Percentiles rank a stretch among this genome's conserved stretches.
Conservation (phyloP, 2,329 filamentous ascomycete genomes). For the Ceratocystis variospora region DNA sequence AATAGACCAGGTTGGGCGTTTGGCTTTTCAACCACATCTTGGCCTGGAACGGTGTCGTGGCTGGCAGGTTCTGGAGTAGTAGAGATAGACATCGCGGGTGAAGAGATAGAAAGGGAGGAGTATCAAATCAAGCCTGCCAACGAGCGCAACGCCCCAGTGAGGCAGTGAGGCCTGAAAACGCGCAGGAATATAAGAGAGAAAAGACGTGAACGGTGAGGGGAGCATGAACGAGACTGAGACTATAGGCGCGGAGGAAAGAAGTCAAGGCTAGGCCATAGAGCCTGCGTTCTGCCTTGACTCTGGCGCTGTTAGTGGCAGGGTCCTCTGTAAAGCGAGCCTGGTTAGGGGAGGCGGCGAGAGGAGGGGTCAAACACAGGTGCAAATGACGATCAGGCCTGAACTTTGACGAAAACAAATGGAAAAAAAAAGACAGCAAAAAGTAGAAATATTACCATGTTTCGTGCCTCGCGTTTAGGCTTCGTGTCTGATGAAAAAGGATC, state of each 20-base stretch:
- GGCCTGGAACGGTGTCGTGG: neutral
- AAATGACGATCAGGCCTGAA: neutral
- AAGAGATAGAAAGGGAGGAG: no score
- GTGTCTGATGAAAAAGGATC: neutral
- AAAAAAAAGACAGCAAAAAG: neutral
- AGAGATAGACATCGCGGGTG: neutral
- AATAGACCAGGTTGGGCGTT: slow-evolving; percentile 3
- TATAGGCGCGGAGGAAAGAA: neutral
- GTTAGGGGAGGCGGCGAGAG: neutral
- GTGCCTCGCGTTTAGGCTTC: neutral
- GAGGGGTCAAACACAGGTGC: neutral
- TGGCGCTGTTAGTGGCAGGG: neutral
- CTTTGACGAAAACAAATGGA: neutral
- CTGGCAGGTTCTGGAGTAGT: neutral
- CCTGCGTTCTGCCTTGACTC: neutral
- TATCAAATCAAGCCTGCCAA: neutral
- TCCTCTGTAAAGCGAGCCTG: neutral
- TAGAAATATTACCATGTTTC: neutral
- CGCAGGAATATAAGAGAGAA: neutral
- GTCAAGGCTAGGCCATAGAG: neutral
- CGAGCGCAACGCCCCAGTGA: neutral
- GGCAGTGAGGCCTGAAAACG: neutral
- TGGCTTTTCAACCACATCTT: neutral
- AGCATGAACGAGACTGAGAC: neutral
- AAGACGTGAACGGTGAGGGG: no score